These are phyloP conservation scores for Aspergillus sergii DNA, from an alignment of 2,329 filamentous ascomycete genomes.

Conservation along the genomic window DNA sequence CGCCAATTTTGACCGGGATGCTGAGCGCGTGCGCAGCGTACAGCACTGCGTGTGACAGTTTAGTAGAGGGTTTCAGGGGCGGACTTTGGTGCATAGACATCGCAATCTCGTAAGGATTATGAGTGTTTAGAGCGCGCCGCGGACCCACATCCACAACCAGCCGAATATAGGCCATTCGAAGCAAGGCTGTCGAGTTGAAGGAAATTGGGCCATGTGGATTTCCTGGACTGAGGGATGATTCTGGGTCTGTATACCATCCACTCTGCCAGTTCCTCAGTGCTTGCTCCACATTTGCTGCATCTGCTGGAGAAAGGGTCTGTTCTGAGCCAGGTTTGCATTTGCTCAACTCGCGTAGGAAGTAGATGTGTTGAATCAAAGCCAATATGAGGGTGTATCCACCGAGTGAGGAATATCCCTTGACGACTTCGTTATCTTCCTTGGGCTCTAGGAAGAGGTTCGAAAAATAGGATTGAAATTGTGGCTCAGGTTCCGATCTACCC, in stretches of 20 bases:
- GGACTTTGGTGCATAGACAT: not conserved
- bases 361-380: constrained; percentile 70
- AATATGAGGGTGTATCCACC: constrained; percentile 71
- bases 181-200: constrained; percentile 19
- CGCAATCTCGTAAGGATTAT: constrained; percentile 2
- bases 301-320: not conserved
- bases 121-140: constrained; percentile 5
- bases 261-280: constrained; percentile 11
- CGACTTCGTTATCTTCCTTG: not conserved
- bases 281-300: not conserved
- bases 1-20: constrained; percentile 19
- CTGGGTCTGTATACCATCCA: constrained; percentile 43
- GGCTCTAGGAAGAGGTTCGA: not conserved
- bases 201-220: constrained; percentile 12
- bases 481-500: not conserved
- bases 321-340: not conserved
- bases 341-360: constrained; percentile 56
- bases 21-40: constrained; percentile 15
- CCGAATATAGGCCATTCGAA: constrained; percentile 18
- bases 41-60: constrained; percentile 8
- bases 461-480: not conserved
- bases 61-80: not conserved
- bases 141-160: constrained; percentile 9
- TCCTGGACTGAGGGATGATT: constrained; percentile 49
- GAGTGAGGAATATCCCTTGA: constrained; percentile 43